Percentiles rank a stretch among this genome's conserved stretches.
Evolutionary conservation across 495 filamentous ascomycete genomes (phyloP).

Genomic region (Penicillium ochrochloron): DNA sequence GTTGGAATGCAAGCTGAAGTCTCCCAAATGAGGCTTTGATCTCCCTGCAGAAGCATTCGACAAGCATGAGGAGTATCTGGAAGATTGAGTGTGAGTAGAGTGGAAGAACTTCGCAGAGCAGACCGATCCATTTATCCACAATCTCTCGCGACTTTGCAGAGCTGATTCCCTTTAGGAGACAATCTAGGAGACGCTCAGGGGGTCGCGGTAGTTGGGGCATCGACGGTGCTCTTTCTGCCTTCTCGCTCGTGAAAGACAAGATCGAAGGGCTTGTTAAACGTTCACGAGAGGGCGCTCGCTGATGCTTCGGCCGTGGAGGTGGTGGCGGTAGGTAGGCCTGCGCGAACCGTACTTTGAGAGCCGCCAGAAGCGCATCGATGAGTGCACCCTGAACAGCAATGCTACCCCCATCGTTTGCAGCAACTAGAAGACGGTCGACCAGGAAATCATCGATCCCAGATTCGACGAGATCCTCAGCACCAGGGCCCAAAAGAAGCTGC

Average conservation of each 20-base stretch:
- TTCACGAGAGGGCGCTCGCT: slow-evolving; percentile 51
- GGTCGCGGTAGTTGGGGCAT: slow-evolving; percentile 52
- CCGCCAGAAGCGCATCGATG: slow-evolving; percentile 73
- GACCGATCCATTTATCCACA: slow-evolving; percentile 87
- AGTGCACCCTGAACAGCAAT: slow-evolving; percentile 68
- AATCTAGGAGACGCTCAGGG: slow-evolving; percentile 78
- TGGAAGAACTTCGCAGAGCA: slow-evolving; percentile 84
- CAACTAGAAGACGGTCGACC: slow-evolving; percentile 68
- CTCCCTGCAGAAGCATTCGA: slow-evolving; percentile 83
- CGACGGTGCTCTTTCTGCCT: slow-evolving; percentile 43
- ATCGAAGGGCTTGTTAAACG: slow-evolving; percentile 51
- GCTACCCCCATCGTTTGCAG: slow-evolving; percentile 56
- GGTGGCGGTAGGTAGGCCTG: slow-evolving; percentile 45
- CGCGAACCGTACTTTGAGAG: slow-evolving; percentile 67
- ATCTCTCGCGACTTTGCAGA: slow-evolving; percentile 73
- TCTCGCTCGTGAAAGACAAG: slow-evolving; percentile 54
- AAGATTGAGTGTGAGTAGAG: slow-evolving; percentile 83
- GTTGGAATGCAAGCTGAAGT: slow-evolving; percentile 52
- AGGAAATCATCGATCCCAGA: slow-evolving; percentile 74
- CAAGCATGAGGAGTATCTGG: slow-evolving; percentile 85
- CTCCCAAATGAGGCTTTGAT: slow-evolving; percentile 72
- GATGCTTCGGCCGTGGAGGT: slow-evolving; percentile 44
- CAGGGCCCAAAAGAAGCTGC: slow-evolving; percentile 74
- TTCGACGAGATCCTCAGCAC: slow-evolving; percentile 64
- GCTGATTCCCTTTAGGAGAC: slow-evolving; percentile 80